Evolutionary conservation across 352 stramenopile species (phyloP).

Genomic region (Globisporangium nodosum): DNA sequence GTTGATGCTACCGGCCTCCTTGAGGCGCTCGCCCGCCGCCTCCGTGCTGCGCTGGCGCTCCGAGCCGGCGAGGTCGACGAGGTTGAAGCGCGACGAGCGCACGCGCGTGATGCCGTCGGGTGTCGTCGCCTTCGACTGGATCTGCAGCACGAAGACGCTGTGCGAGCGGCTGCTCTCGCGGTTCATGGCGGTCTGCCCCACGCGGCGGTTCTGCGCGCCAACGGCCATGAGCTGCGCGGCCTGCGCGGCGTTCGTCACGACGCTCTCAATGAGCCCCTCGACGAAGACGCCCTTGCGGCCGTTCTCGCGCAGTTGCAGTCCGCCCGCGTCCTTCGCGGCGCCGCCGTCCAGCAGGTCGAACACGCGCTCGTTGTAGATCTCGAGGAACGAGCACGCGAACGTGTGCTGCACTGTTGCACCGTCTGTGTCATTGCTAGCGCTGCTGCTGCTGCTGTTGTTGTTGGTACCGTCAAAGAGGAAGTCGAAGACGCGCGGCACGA

Average conservation of each 20-base stretch:
- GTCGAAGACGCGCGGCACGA: conserved; percentile 80
- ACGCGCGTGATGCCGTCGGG: conserved; percentile 58
- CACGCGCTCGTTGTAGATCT: conserved; percentile 95
- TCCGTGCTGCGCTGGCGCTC: conserved; percentile 96
- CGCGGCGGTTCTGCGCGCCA: conserved; percentile 66
- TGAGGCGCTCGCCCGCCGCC: conserved; percentile 91
- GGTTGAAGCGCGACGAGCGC: conserved; percentile 91
- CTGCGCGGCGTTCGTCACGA: conserved; percentile 58
- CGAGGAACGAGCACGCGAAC: conserved; percentile 87
- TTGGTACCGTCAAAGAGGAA: conserved; percentile 62
- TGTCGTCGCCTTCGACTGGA: conserved; percentile 60
- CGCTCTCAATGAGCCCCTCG: conserved; percentile 70
- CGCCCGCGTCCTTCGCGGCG: conserved; percentile 34
- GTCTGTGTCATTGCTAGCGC: conserved; percentile 1
- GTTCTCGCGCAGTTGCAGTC: conserved; percentile 67
- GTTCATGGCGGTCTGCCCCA: conserved; percentile 85
- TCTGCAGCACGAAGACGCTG: conserved; percentile 80
- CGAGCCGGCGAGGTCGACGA: conserved; percentile 97
- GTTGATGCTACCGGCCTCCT: conserved; percentile 97
- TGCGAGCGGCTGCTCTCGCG: conserved; percentile 79
- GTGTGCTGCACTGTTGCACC: conserved; percentile 40
- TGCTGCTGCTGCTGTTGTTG: conserved; percentile 11
- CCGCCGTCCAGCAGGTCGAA: conserved; percentile 86
- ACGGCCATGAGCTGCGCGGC: conserved; percentile 72
- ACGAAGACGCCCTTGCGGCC: conserved; percentile 71